These are phyloP conservation scores for Truncatella angustata DNA, from an alignment of 2,329 filamentous ascomycete genomes.

Conservation along the genomic window DNA sequence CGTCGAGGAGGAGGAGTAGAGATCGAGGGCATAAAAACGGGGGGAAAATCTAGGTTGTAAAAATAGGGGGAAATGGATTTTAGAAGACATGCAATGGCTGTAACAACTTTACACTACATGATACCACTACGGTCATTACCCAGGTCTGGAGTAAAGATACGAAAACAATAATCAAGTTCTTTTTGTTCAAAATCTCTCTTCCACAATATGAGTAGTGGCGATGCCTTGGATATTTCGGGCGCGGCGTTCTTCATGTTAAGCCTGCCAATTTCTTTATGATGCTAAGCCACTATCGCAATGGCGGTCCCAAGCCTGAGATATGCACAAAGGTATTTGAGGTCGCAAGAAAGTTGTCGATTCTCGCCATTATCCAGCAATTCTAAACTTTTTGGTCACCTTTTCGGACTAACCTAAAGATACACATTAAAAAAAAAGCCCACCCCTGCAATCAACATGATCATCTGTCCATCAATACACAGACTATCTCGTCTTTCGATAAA, in stretches of 20 bases:
- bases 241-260: no score
- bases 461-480: not conserved
- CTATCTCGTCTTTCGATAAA: not conserved
- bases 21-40: not conserved
- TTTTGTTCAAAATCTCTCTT: not conserved
- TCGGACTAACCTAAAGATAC: not conserved
- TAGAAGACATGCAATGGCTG: not conserved
- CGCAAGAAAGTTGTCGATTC: no score
- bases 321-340: no score
- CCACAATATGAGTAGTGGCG: not conserved
- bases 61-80: no score
- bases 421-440: not conserved
- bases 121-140: constrained; percentile 4
- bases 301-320: no score
- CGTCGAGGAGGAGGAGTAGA: constrained; percentile 23
- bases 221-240: not conserved
- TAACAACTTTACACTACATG: not conserved
- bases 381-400: not conserved
- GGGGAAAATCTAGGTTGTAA: not conserved
- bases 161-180: not conserved
- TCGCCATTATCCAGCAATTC: no score
- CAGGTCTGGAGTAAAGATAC: not conserved
- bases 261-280: no score
- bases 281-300: no score
- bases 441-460: not conserved